Evolutionary conservation across 331 rosid genomes (phyloP).

Genomic region (Rosa hybrid): DNA sequence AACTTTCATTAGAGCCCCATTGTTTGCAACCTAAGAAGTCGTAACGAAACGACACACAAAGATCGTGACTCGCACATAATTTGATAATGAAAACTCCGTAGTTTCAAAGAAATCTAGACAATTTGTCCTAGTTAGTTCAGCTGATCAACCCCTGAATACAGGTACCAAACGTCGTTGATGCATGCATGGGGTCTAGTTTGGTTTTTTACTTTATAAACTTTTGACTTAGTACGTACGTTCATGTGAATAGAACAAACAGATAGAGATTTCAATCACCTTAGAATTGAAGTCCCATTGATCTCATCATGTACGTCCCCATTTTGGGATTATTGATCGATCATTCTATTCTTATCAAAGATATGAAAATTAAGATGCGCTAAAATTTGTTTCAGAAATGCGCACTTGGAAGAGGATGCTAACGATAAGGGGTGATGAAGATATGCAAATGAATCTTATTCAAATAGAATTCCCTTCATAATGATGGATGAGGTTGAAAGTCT

Average conservation of each 20-base stretch:
- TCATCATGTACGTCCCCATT: too few relatives aligned
- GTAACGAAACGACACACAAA: too few relatives aligned
- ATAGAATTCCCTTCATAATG: too few relatives aligned
- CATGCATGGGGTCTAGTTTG: not conserved
- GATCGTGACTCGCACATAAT: not conserved
- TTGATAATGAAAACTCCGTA: not conserved
- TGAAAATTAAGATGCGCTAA: not conserved
- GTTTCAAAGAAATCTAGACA: too few relatives aligned
- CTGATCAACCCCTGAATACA: too few relatives aligned
- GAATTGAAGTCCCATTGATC: not conserved
- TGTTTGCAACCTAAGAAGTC: not conserved
- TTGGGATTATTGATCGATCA: not conserved
- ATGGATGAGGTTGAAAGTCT: too few relatives aligned
- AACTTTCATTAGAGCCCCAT: too few relatives aligned
- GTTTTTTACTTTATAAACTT: not conserved
- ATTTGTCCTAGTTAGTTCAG: too few relatives aligned
- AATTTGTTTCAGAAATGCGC: constrained; percentile 1
- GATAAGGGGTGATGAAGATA: too few relatives aligned
- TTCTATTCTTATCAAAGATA: not conserved
- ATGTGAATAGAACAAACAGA: not conserved
- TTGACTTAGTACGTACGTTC: not conserved
- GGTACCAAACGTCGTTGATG: not conserved
- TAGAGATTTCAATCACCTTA: not conserved
- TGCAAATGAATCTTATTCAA: too few relatives aligned
- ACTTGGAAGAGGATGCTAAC: not conserved